phyloP scores from a whole-genome alignment of 192 early-diverging fungal species.

The Coemansia sp. region DNA sequence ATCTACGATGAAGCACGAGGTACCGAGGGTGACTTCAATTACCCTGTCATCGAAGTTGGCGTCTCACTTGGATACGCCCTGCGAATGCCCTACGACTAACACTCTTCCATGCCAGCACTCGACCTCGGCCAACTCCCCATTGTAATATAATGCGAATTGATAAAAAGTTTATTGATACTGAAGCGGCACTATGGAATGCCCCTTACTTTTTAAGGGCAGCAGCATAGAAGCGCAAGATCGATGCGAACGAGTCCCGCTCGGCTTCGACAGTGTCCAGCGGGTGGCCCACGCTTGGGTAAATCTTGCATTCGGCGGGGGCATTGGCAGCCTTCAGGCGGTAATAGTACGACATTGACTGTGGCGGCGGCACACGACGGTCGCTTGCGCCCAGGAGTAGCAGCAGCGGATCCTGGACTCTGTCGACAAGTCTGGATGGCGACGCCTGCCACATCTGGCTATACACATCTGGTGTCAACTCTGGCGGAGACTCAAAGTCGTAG shows the following conservation, averaged over 20 bases:
- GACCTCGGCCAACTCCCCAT: background rate
- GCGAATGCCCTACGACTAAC: slow-evolving; percentile 41
- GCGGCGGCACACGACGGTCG: slow-evolving; percentile 73
- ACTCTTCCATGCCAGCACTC: background rate
- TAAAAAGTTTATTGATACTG: background rate
- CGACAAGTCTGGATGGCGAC: slow-evolving; percentile 60
- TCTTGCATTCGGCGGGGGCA: slow-evolving; percentile 50
- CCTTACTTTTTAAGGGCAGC: slow-evolving; percentile 14
- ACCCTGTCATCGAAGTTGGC: slow-evolving; percentile 52
- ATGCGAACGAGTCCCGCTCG: slow-evolving; percentile 54
- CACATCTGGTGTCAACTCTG: slow-evolving; percentile 54
- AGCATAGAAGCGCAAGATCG: slow-evolving; percentile 38
- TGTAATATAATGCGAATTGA: background rate
- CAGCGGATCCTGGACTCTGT: slow-evolving; percentile 60
- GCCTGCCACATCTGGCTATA: slow-evolving; percentile 58
- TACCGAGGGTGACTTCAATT: slow-evolving; percentile 51
- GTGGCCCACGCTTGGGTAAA: slow-evolving; percentile 61
- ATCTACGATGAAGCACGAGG: slow-evolving; percentile 44
- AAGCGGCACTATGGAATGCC: background rate
- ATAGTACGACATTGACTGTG: slow-evolving; percentile 56
- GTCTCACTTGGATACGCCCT: slow-evolving; percentile 45
- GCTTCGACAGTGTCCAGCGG: slow-evolving; percentile 61
- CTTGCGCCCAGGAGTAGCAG: slow-evolving; percentile 64
- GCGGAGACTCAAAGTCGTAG: slow-evolving; percentile 58
- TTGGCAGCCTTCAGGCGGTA: slow-evolving; percentile 42